Evolutionary conservation across 345 rosid genomes (phyloP).

Genomic region (Toxicodendron radicans): DNA sequence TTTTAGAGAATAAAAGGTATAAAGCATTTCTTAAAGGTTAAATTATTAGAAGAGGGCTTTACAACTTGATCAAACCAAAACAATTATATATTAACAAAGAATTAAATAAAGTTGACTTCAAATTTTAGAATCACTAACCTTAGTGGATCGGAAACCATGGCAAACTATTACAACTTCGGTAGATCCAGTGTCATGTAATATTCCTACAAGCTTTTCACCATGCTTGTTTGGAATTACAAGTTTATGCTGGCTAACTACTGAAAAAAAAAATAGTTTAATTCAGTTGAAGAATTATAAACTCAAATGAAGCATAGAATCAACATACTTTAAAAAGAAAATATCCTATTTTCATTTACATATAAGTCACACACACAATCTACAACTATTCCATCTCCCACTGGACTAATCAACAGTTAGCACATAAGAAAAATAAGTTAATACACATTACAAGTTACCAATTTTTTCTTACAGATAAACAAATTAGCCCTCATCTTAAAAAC

Average conservation of each 20-base stretch:
- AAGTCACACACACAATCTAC: no score
- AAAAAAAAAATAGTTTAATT: constrained; percentile 10
- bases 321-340: no score
- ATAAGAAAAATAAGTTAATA: background rate
- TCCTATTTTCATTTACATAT: no score
- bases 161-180: constrained; percentile 61
- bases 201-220: constrained; percentile 69
- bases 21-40: background rate
- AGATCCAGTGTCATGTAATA: constrained; percentile 75
- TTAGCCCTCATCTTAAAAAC: background rate
- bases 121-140: constrained; percentile 41
- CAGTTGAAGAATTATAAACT: background rate
- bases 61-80: background rate
- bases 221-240: constrained; percentile 50
- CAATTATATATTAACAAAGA: background rate
- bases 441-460: background rate
- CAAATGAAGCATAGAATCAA: no score
- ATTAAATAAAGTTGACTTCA: background rate
- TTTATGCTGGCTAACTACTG: constrained; percentile 38
- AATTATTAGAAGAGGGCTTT: background rate
- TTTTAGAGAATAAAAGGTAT: background rate
- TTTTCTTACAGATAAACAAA: background rate
- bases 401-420: no score
- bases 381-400: no score
- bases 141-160: constrained; percentile 74